Conservation (phyloP, 331 rosid species). For the Saraca asoca region DNA sequence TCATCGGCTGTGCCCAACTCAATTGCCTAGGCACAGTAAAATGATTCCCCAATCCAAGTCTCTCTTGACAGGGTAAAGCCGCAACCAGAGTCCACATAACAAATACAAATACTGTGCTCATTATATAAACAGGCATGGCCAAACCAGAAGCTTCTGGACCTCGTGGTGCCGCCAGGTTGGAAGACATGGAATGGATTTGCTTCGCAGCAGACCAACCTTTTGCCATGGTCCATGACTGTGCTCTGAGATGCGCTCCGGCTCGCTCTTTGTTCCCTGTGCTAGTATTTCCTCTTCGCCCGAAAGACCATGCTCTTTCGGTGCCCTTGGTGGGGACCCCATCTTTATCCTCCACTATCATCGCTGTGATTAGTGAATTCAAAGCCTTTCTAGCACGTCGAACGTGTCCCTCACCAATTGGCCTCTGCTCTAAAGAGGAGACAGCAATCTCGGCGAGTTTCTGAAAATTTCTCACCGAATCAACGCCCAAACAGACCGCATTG, state of each 20-base stretch:
- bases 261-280: constrained; percentile 47
- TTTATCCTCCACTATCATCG: constrained; percentile 65
- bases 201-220: constrained; percentile 87
- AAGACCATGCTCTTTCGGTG: constrained; percentile 77
- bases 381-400: constrained; percentile 86
- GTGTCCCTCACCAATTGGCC: constrained; percentile 84
- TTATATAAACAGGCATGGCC: constrained; percentile 63
- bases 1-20: constrained; percentile 77
- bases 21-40: constrained; percentile 55
- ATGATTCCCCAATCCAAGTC: constrained; percentile 65
- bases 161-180: constrained; percentile 66
- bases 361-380: constrained; percentile 47
- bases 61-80: constrained; percentile 86
- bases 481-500: constrained; percentile 73
- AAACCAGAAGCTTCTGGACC: constrained; percentile 63
- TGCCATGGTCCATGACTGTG: constrained; percentile 68
- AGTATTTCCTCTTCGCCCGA: constrained; percentile 50
- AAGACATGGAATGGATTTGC: constrained; percentile 75
- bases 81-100: constrained; percentile 89
- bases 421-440: constrained; percentile 56
- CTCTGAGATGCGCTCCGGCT: constrained; percentile 42
- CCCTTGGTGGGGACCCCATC: constrained; percentile 47
- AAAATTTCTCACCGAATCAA: constrained; percentile 67
- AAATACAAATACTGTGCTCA: constrained; percentile 57
- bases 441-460: constrained; percentile 83